Evolutionary conservation across 306 rosid genomes (phyloP), one percentile per base, ranked within the genome.

Genomic region (Fragaria ananassa): DNA sequence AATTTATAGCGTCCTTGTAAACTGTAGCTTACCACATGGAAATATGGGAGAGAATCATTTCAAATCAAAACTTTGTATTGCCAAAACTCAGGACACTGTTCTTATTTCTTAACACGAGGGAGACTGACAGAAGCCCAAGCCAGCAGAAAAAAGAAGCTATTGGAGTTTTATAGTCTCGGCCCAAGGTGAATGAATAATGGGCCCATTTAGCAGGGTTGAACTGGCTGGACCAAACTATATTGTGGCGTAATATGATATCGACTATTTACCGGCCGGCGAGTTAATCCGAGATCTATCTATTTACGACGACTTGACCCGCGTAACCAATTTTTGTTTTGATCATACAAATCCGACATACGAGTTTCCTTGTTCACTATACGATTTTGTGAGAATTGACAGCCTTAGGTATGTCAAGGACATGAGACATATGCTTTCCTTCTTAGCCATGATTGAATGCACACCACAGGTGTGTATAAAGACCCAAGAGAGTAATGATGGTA

Each of bases 401-500:
- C 4, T 3, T 7, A 62, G 10, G 0, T 17, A 60, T 29, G 65
- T 25, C 27, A 27, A 13, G 54, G 45, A 39, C 66, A 75, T 67
- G 83, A 84, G 83, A 21, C 87, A 23, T 5, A 12, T 41, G 15
- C 85, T 21, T 57, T 69, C 63, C 62, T 35, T 5, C 4, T 67
- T 71, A 15, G 89, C 19, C 78, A 76, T 84, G 73, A 83, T 89
- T 85, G 81, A 82, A 78, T 83, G 91, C 80, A 47, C 76, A 63
- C 45, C 87, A 76, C 89, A 80, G 71, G 88, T 80, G 84, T 85
- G 85, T 82, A 84, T 72, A 85, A 85, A 81, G 89, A 29, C 68
- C 68, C 8, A 14, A 14, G 67, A 61, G 41, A 64, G 23, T 1
- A 18, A 64, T 64, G 70, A 61, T 61, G 66, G 19, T 60, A 60